Evolutionary conservation across 306 rosid genomes (phyloP).

Genomic region (Hippophae rhamnoides): DNA sequence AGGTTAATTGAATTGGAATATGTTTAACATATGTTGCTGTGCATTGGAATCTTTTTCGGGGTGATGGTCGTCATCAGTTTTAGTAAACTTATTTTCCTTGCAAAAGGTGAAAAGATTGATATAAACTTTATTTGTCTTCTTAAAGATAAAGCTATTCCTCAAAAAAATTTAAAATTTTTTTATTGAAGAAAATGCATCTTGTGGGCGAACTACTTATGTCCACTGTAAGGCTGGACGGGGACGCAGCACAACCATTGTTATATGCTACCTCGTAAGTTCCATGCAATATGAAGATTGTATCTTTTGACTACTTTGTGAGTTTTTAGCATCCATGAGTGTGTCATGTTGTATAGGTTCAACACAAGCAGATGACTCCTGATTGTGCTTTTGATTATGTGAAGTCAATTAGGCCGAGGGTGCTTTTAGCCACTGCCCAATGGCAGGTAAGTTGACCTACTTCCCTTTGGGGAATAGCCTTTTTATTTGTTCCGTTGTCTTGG

Average conservation of each 20-base stretch:
- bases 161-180: not conserved
- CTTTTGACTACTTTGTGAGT: not conserved
- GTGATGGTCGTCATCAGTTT: too few species aligned
- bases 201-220: slow-evolving; percentile 74
- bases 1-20: too few species aligned
- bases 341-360: slow-evolving; percentile 46
- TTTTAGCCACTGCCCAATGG: slow-evolving; percentile 87
- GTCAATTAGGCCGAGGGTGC: slow-evolving; percentile 91
- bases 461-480: not conserved
- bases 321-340: slow-evolving; percentile 13
- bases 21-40: too few species aligned
- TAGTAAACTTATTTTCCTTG: too few species aligned
- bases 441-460: slow-evolving; percentile 31
- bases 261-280: slow-evolving; percentile 76
- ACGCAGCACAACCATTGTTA: slow-evolving; percentile 92
- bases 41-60: too few species aligned
- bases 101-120: too few species aligned
- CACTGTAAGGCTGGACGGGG: slow-evolving; percentile 99
- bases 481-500: not conserved
- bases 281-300: not conserved
- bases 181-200: slow-evolving; percentile 55
- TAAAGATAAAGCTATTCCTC: not conserved
- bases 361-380: slow-evolving; percentile 85
- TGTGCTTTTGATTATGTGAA: slow-evolving; percentile 68
- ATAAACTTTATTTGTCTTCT: not conserved